Conservation (phyloP, 148 eudicot genomes). For the Rhododendron molle region DNA sequence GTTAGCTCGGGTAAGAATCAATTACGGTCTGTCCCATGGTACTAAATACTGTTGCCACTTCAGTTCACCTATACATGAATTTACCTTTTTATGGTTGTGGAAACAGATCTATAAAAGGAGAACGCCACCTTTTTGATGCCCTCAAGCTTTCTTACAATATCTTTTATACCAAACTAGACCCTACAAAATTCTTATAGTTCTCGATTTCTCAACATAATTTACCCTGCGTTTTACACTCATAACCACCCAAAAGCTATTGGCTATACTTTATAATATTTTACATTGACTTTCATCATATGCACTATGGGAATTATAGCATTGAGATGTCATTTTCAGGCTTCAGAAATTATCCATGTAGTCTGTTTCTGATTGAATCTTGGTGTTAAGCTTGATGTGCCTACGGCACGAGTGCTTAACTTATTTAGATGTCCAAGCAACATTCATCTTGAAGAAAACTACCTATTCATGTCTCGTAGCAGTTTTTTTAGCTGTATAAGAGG, state of each 20-base stretch:
- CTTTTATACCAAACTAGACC: background rate
- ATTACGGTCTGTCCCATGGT: background rate
- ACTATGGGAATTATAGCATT: background rate
- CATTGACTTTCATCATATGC: background rate
- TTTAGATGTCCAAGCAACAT: background rate
- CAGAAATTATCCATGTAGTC: background rate
- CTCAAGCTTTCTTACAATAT: background rate
- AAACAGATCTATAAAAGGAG: background rate
- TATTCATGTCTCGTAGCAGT: background rate
- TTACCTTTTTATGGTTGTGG: background rate
- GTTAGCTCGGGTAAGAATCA: conserved; percentile 82
- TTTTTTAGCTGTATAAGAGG: background rate
- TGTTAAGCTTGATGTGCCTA: background rate
- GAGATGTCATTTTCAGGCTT: background rate
- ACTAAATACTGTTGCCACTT: background rate
- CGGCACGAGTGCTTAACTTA: background rate
- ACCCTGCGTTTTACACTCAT: background rate
- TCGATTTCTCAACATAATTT: background rate
- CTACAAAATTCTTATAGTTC: background rate
- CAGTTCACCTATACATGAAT: background rate
- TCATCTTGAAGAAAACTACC: background rate
- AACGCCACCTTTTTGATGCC: background rate
- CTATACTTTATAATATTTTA: background rate
- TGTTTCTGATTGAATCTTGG: background rate
- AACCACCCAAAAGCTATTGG: background rate